A percentile compares a stretch with the other conserved stretches of the same genome.
Evolutionary conservation across 148 eudicot genomes (phyloP).

Genomic region (Euryodendron excelsum): DNA sequence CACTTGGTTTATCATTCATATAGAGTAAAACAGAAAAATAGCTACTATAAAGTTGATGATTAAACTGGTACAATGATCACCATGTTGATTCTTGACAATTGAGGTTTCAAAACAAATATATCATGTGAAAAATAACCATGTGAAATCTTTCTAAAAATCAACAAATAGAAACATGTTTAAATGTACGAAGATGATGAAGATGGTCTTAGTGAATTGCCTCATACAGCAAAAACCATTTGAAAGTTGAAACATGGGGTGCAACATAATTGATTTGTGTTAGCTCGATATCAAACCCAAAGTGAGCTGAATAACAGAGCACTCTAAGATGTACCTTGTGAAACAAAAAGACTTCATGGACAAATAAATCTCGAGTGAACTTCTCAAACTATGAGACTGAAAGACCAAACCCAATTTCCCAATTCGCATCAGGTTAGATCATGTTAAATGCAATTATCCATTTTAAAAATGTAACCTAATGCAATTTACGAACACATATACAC

Average conservation of each 20-base stretch:
- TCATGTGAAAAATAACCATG: neutral
- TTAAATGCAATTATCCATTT: neutral
- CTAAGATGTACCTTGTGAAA: neutral
- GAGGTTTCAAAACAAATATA: neutral
- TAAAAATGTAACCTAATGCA: neutral
- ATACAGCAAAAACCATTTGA: neutral
- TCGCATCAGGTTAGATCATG: neutral
- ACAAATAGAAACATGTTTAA: neutral
- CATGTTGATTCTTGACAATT: neutral
- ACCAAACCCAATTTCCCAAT: constrained; percentile 1
- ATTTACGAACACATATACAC: no score
- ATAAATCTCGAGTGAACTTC: neutral
- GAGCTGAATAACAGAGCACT: neutral
- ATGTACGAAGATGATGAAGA: neutral
- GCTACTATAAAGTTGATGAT: constrained; percentile 1
- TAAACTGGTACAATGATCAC: neutral
- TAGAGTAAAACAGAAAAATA: neutral
- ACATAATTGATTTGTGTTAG: neutral
- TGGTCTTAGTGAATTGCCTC: neutral
- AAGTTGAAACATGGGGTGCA: neutral
- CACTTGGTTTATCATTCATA: neutral
- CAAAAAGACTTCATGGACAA: neutral
- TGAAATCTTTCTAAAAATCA: neutral
- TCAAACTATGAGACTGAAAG: neutral
- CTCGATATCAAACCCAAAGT: neutral